Evolutionary conservation across 106 monocot genomes (phyloP).

Genomic region (Alisma plantagoaquatica): DNA sequence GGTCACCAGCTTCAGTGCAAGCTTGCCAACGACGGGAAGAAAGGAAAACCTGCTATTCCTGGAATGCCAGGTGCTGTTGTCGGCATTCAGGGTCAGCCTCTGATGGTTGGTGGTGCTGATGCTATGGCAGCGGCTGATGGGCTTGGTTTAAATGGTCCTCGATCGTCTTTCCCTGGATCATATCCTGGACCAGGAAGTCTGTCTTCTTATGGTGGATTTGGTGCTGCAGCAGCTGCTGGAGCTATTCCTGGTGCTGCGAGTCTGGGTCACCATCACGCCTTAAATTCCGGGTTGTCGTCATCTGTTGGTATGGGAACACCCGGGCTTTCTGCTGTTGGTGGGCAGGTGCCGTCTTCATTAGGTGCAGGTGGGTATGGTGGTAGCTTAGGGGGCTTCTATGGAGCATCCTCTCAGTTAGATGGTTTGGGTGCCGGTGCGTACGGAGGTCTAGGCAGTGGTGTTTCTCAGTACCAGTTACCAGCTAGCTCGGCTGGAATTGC

Average conservation of each 20-base stretch:
- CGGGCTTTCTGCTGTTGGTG: slow-evolving; percentile 12
- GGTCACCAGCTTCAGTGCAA: slow-evolving; percentile 46
- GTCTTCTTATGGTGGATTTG: slow-evolving; percentile 17
- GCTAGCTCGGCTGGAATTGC: slow-evolving; percentile 18
- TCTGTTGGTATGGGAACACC: slow-evolving; percentile 14
- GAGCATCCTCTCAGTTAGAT: slow-evolving; percentile 18
- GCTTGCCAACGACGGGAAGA: slow-evolving; percentile 74
- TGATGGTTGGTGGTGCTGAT: slow-evolving; percentile 7
- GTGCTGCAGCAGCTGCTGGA: no score
- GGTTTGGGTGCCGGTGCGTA: slow-evolving; percentile 18
- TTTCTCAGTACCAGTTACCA: slow-evolving; percentile 21
- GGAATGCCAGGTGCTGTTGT: neutral
- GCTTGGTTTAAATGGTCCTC: slow-evolving; percentile 1
- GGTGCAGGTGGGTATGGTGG: slow-evolving; percentile 13
- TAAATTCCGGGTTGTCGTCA: slow-evolving; percentile 8
- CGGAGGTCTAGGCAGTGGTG: slow-evolving; percentile 21
- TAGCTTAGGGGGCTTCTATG: slow-evolving; percentile 18
- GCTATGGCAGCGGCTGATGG: no score
- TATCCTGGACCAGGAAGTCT: slow-evolving; percentile 20
- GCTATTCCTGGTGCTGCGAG: slow-evolving; percentile 4
- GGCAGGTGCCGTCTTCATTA: slow-evolving; percentile 9
- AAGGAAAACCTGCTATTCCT: slow-evolving; percentile 33
- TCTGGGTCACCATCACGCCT: slow-evolving; percentile 13
- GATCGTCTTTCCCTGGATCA: slow-evolving; percentile 7
- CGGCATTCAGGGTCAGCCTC: slow-evolving; percentile 4